These are phyloP conservation scores for Pichia membranifaciens DNA, from an alignment of 805 yeast species.

Conservation along the genomic window DNA sequence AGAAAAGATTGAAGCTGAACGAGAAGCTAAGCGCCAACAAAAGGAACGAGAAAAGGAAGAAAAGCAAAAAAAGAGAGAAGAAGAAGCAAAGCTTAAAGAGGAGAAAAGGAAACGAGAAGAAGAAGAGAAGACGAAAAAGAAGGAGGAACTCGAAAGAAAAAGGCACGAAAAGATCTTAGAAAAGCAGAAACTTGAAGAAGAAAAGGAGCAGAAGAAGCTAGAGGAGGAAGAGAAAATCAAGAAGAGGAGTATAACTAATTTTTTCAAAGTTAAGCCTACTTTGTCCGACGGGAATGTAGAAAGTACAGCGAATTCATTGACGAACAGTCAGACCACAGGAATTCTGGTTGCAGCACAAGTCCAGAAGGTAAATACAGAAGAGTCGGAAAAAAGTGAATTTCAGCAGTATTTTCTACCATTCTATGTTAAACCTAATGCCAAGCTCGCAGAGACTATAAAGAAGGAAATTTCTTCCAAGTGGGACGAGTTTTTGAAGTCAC, in stretches of 20 bases:
- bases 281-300: neutral
- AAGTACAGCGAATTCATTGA: neutral
- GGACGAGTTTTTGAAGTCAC: slow-evolving; percentile 7
- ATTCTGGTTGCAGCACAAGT: neutral
- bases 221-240: slow-evolving; percentile 22
- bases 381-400: slow-evolving; percentile 16
- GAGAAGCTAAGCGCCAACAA: slow-evolving; percentile 14
- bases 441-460: slow-evolving; percentile 8
- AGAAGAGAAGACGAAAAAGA: slow-evolving; percentile 24
- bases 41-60: slow-evolving; percentile 27
- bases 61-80: slow-evolving; percentile 20
- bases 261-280: slow-evolving; percentile 26
- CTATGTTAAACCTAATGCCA: slow-evolving; percentile 23
- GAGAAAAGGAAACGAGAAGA: slow-evolving; percentile 26
- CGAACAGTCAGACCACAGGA: neutral
- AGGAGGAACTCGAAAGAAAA: slow-evolving; percentile 29
- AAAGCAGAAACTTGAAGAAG: slow-evolving; percentile 23
- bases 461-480: slow-evolving; percentile 7
- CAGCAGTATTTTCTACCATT: slow-evolving; percentile 27
- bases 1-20: slow-evolving; percentile 15
- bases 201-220: slow-evolving; percentile 19
- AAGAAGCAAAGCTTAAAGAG: slow-evolving; percentile 25
- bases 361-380: too few relatives aligned
- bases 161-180: slow-evolving; percentile 21
- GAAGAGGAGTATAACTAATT: slow-evolving; percentile 30